Base-by-base conservation (phyloP, 495 filamentous ascomycete genomes). In the Rusavskia elegans region DNA sequence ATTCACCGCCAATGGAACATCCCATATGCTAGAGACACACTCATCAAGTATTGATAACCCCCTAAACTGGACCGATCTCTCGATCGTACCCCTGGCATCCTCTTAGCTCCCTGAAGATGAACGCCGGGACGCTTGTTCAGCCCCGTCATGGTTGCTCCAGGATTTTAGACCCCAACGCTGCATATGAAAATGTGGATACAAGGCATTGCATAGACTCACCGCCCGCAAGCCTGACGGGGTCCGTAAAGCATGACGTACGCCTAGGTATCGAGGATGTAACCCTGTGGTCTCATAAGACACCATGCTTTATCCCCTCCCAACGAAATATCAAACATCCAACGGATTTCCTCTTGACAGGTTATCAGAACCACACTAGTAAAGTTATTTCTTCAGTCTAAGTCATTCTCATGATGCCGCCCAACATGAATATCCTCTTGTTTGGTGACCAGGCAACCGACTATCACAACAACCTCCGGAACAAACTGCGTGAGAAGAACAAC, bases 371-470 rank as follows among this genome's bases (percentile, higher is more conserved):
- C 17, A 39, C 17, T 19, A 14, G 5, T 39, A 19, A 19, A 19
- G 37, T 2, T 39, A 8, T 39, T 19, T 39, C 37, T 14, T 39
- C 25, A 27, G 4, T 27, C 25, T 0, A 27, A 39, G 14, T 39
- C 17, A 19, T 19, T 9, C 17, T 19, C 37, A 39, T 39, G 37
- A 49, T 49, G 46, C 9, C 46, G 25, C 16, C 16, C 32, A n/a
- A 51, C 14, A 38, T 51, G 49, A 51, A 37, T 7, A 51, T 56
- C 29, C 44, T 53, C 16, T 37, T 84, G 59, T 87, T 89, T 62
- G 85, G 85, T 70, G 85, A 90, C 65, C 84, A 89, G 71, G 87
- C 85, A 27, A 74, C 79, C 60, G 82, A 86, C 61, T 82, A 82
- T 51, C 77, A 83, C 55, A 69, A 72, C 40, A 79, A 83, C 46